Base-by-base conservation (phyloP, 1,139 yeast species). In the Groenewaldozyma auringiensis region DNA sequence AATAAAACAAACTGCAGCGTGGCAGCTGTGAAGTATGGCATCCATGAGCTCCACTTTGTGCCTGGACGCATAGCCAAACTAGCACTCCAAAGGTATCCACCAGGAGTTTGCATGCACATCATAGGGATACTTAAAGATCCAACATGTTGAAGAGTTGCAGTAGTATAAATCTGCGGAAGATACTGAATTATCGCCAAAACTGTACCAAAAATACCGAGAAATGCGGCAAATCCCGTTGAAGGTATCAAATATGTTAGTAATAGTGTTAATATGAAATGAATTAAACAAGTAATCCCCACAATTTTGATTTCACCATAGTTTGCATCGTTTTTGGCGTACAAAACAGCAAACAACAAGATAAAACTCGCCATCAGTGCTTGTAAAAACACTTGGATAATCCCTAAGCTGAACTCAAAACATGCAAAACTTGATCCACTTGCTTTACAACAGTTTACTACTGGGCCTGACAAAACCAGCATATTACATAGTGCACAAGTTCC, bases 31-130 rank as follows among this genome's bases (percentile, higher is more conserved):
- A 84, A 71, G 57, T 81, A 83, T 3, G 94, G 85, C 31, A 85
- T 64, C 94, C 94, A 86, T 4, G 89, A 79, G 54, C 94, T 83
- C 95, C 95, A 86, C 51, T 78, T 78, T 1, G 92, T 78, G 1
- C 88, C 94, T 40, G 83, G 83, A 41, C 89, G 77, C 49, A 76
- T 65, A 47, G 78, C 82, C 46, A 87, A 67, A 2, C 86, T 79
- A 14, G 78, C 72, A 0, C 94, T 76, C 81, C 92, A 86, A 2
- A 84, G 51, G 55, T 76, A 82, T 21, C 95, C 95, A 13, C 96
- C 96, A 0, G 96, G 96, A 16, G 94, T 85, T 61, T 87, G 96
- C 52, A 87, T 75, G 45, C 81, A 68, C 92, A 87, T 83, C 87
- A 84, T 85, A 4, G 82, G 77, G 20, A 84, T 71, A 0, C 94